Evolutionary conservation across 1,284 basidiomycete genomes (phyloP), one percentile per base, ranked within the genome.

Genomic region (Papiliotrema laurentii): DNA sequence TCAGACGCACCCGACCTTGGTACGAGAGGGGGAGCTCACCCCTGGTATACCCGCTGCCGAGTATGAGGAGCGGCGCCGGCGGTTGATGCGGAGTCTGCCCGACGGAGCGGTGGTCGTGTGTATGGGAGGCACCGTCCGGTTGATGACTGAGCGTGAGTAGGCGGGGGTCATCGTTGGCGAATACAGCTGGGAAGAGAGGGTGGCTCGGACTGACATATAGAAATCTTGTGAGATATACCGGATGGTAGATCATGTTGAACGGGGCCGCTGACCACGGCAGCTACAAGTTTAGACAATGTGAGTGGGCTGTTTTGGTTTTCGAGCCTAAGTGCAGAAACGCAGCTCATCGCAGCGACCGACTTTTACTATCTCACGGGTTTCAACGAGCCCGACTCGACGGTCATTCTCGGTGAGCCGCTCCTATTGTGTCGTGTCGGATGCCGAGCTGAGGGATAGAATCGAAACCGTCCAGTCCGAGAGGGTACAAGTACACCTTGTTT

Each of bases 281-380:
- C 71, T 97, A 97, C 79, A 92, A 92, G 70, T 97, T 90, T 68
- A 83, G 94, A 33, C 94, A 97, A 73, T 56, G 72, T 73, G 43
- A 18, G 65, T 55, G 11, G n/a, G 34, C n/a, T 21, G 11, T 16
- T 26, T 10, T 7, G 13, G 14, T 31, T 26, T 26, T 13, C 33
- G 19, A 31, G 7, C 35, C 18, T 16, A 39, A 10, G 25, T 43
- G 19, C 2, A 30, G 6, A 5, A 40, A 18, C n/a, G 16, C 13
- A 24, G 31, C 47, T 51, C 27, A 33, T 3, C 7, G 0, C 53
- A 74, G 83, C 84, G 1, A 93, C 90, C 37, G 86, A 94, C 72
- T 91, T 94, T 69, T 89, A 84, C 85, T 97, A 97, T 68, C 77
- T 97, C 11, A 93, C 93, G 0, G 94, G 96, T 5, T 96, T 96